Conservation (phyloP, 2,329 filamentous ascomycete genomes). For the Sclerotinia spermophila region DNA sequence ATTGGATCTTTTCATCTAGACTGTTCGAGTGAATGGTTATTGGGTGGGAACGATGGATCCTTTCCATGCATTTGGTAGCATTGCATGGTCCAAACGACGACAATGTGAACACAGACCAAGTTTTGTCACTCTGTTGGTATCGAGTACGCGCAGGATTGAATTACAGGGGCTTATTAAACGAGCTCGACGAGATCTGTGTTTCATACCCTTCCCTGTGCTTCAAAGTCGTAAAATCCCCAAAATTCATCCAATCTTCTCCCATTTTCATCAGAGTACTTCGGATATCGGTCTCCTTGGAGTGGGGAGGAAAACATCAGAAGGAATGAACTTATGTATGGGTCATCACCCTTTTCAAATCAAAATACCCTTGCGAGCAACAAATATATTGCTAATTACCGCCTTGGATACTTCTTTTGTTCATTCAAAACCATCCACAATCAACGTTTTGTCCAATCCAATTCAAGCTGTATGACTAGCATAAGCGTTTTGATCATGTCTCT, state of each 20-base stretch:
- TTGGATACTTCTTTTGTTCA: background rate
- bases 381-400: constrained; percentile 17
- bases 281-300: background rate
- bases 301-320: background rate
- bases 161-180: background rate
- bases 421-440: background rate
- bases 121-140: background rate
- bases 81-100: background rate
- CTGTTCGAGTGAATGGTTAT: background rate
- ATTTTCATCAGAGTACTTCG: background rate
- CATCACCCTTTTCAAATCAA: constrained; percentile 2
- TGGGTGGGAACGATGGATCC: background rate
- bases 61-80: background rate
- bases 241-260: background rate
- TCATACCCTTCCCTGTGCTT: background rate
- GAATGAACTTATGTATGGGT: background rate
- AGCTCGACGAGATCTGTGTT: constrained; percentile 1
- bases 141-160: background rate
- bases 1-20: background rate
- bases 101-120: background rate
- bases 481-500: background rate
- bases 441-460: background rate
- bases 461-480: background rate
- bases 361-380: constrained; percentile 12
- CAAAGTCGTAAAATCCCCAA: background rate